These are phyloP conservation scores for Carex parvula DNA, from an alignment of 176 grass and related monocot genomes.

Conservation along the genomic window DNA sequence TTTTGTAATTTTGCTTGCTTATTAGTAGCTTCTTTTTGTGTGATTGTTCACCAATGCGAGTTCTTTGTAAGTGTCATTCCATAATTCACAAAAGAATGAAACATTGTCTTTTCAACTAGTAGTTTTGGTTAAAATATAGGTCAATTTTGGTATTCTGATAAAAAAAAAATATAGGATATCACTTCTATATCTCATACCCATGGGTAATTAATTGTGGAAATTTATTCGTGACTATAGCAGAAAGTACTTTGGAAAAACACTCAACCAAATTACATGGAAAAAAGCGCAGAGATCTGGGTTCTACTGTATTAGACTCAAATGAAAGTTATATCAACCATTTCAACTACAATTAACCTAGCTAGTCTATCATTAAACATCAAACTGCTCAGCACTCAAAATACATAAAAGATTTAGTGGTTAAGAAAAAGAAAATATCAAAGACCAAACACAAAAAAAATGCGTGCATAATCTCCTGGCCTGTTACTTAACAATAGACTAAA, in stretches of 20 bases:
- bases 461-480: background rate
- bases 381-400: background rate
- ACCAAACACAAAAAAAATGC: background rate
- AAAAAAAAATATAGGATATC: background rate
- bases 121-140: background rate
- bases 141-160: background rate
- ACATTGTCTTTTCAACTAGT: background rate
- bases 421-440: no score
- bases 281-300: background rate
- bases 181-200: background rate
- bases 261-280: background rate
- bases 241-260: background rate
- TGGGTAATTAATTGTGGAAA: background rate
- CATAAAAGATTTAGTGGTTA: background rate
- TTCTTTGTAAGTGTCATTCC: background rate
- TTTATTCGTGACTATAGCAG: background rate
- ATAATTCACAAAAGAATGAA: background rate
- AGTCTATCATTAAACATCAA: constrained; percentile 12
- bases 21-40: no score
- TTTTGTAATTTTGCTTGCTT: no score
- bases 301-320: background rate
- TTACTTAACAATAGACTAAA: constrained; percentile 6
- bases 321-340: background rate
- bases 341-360: background rate
- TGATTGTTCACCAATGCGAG: no score